phyloP scores from a whole-genome alignment of 345 rosid species.

The Lagerstroemia speciosa region DNA sequence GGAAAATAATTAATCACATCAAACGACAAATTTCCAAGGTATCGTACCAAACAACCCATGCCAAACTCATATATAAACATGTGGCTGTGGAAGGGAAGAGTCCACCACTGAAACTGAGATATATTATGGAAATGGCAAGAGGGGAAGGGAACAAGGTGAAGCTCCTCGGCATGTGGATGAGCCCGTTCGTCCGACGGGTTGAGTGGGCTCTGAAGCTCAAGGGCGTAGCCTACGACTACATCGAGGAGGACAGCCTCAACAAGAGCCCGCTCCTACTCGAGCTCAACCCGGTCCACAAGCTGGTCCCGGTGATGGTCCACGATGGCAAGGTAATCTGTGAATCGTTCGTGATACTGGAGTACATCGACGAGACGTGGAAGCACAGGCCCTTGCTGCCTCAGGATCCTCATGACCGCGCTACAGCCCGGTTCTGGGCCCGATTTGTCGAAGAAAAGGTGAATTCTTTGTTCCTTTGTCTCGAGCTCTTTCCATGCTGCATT shows the following conservation, averaged over 20 bases:
- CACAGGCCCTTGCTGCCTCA: conserved; percentile 23
- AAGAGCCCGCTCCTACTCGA: conserved; percentile 16
- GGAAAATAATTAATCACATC: too few relatives aligned
- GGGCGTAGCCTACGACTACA: too few relatives aligned
- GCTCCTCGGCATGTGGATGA: too few relatives aligned
- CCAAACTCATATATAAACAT: background rate
- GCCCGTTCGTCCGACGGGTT: too few relatives aligned
- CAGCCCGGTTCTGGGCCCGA: conserved; percentile 31
- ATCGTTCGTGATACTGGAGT: conserved; percentile 21
- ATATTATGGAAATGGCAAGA: background rate
- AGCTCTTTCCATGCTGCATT: background rate
- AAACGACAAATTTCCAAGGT: too few relatives aligned
- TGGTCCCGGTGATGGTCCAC: conserved; percentile 21
- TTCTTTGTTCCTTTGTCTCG: too few relatives aligned
- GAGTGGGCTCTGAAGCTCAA: too few relatives aligned
- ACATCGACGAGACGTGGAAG: too few relatives aligned
- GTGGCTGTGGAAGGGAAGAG: background rate
- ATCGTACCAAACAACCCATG: background rate
- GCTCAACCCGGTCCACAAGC: conserved; percentile 11
- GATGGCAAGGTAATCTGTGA: conserved; percentile 11
- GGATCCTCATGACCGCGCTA: conserved; percentile 29
- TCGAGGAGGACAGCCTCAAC: conserved; percentile 15
- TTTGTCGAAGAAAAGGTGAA: conserved; percentile 21
- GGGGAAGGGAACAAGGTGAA: background rate
- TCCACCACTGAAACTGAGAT: background rate